Base-by-base conservation (phyloP, 352 stramenopile species). In the Pythium rishiriense region DNA sequence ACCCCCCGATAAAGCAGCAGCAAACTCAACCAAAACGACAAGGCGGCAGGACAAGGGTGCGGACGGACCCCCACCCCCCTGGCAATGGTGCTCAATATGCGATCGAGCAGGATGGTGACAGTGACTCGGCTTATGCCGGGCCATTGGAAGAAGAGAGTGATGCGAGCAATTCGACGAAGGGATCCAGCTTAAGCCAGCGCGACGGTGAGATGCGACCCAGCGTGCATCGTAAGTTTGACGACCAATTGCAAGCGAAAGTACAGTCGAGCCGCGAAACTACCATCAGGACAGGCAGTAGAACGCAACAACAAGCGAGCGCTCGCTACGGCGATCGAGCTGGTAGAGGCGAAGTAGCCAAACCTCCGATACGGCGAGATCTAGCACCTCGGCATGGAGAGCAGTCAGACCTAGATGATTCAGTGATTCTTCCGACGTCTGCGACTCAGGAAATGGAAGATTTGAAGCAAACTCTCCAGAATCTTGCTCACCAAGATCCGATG, bases 391-490 rank as follows among this genome's bases (percentile, higher is more conserved):
- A 37, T 12, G 39, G 9, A 1, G 28, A 43, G 28, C 21, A 21
- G 6, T 46, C 50, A 45, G 57, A 73, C 45, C 46, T 66, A 6
- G 52, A 66, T 35, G 58, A 71, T n/a, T 71, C 72, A 0, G 64
- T 74, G 19, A 68, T 62, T 11, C 52, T 77, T 31, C 63, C 75
- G 14, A 67, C 66, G 14, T 78, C 73, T 11, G 64, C 77, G 3
- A 80, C 71, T 21, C 69, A 87, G 24, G 82, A 88, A 58, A 81
- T 93, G 73, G 74, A 87, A 43, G 70, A 90, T 22, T 64, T 93
- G 14, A 93, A 93, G 62, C 69, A 77, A 26, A 93, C 81, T 10
- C 70, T 93, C 37, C 74, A 87, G 61, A 87, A 85, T 11, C 58
- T 93, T 11, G 76, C 78, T 31, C 54, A 62, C 10, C 74, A 83